Evolutionary conservation across 129 eudicot species (phyloP), one percentile per base, ranked within the genome.

Genomic region (Ambrosia artemisiifolia): DNA sequence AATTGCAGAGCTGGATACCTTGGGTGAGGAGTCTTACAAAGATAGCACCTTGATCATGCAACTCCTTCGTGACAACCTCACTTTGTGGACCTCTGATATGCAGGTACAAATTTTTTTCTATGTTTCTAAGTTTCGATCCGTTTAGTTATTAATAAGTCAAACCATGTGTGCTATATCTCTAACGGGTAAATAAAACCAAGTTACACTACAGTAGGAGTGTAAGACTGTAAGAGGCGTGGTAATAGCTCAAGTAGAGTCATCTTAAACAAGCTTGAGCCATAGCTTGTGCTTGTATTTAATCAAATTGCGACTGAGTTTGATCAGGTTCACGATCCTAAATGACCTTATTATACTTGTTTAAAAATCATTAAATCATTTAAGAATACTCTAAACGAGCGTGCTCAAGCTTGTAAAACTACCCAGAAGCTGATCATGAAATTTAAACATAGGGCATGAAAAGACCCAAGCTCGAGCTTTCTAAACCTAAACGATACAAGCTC

Each of bases 1-100:
- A 59, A 59, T 59, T 30, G 65, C 65, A 0, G 65, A 59, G 65
- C 13, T 59, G n/a, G 65, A 59, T 30, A 59, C 65, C 16, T 59
- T 59, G 17, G 65, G 65, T 13, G 65, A 59, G 18, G 65, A 59
- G 18, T 59, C 65, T 4, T 59, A 59, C 65, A 59, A 59, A 59
- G 65, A 59, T 59, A 59, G 65, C 40, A 59, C 65, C 42, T 28
- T 59, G 65, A 59, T 59, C 65, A 59, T 59, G 65, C 65, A 59
- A 59, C 65, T 59, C 6, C 65, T 59, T 28, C 65, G 65, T 12
- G 65, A 59, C 65, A 59, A 59, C 65, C 65, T 59, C 65, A 59
- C 65, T 59, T 40, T 59, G 1, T 59, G 65, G 65, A 59, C 65
- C 17, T 59, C 65, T 30, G 40, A 59, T 30, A 59, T 59, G 65